Evolutionary conservation across 768 basidiomycete species (phyloP), one percentile per base, ranked within the genome.

Genomic region (Lenzites betulinus): DNA sequence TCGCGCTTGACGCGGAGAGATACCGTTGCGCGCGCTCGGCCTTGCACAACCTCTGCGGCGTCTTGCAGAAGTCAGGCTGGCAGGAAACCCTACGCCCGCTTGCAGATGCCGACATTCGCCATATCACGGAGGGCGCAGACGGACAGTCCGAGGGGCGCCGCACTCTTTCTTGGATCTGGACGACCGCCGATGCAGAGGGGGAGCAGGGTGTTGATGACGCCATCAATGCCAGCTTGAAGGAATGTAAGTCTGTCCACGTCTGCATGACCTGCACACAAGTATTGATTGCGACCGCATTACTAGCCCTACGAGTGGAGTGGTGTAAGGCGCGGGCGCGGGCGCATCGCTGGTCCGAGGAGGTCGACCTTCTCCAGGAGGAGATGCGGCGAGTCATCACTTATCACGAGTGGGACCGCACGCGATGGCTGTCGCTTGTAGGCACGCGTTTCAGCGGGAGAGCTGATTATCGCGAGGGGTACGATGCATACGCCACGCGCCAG

Each of bases 321-420:
- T 47, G 48, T 23, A 60, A 61, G 26, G 55, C 53, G 12, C 58
- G 58, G 13, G 59, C 60, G 1, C 55, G 60, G 1, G 46, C 48
- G 7, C 9, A 30, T 2, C 58, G 65, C 13, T 68, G 67, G 67
- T 25, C 44, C 15, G 65, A 68, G 52, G 65, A 68, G 44, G 52
- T 54, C 18, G 22, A 55, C 16, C 65, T 66, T 18, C 9, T 68
- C 25, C 23, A 50, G 8, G 67, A 68, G 35, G 67, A 68, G 44
- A 61, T 62, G 63, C 62, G 65, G 11, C 59, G 58, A 11, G 56
- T 51, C n/a, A n/a, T 58, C 8, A 52, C 26, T 11, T 43, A 43
- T 20, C 42, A 43, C 42, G n/a, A 43, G 42, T 43, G 42, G 42
- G 42, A n/a, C 42, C 16, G n/a, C 9, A 9, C 18, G 16, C 13